These are phyloP conservation scores for Sarocladiaceae sp. DNA, from an alignment of 2,329 filamentous ascomycete genomes.

Conservation along the genomic window DNA sequence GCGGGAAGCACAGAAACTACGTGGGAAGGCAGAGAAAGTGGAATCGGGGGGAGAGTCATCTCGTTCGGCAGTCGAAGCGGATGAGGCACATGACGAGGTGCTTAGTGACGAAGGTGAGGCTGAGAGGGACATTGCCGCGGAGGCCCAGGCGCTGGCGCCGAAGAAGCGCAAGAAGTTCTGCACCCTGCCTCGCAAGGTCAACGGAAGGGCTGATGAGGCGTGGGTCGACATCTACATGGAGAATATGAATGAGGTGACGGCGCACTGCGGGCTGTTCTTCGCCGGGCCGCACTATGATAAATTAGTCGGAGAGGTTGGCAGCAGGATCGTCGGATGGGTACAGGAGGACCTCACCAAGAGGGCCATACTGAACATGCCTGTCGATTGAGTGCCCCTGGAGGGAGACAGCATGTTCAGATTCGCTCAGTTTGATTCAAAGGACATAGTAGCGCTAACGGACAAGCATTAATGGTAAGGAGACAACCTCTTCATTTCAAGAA, in stretches of 20 bases:
- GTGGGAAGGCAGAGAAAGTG: slow-evolving; percentile 17
- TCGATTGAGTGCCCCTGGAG: slow-evolving; percentile 7
- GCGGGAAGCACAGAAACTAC: slow-evolving; percentile 20
- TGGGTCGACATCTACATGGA: slow-evolving; percentile 81
- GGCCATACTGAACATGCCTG: slow-evolving; percentile 24
- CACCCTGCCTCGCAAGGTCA: slow-evolving; percentile 53
- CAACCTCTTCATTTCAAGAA: not conserved
- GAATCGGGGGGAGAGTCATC: slow-evolving; percentile 9
- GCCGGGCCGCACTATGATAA: slow-evolving; percentile 65
- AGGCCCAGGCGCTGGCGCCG: slow-evolving; percentile 6
- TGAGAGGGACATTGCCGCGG: slow-evolving; percentile 12
- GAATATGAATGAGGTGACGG: slow-evolving; percentile 76
- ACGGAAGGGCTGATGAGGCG: slow-evolving; percentile 56
- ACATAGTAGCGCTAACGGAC: not conserved
- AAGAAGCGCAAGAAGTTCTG: slow-evolving; percentile 60
- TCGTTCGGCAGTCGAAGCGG: too few relatives aligned
- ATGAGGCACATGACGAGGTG: too few relatives aligned
- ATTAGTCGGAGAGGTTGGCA: slow-evolving; percentile 69
- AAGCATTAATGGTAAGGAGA: not conserved
- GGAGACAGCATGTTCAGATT: not conserved
- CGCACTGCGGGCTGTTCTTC: slow-evolving; percentile 78
- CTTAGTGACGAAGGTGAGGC: too few relatives aligned
- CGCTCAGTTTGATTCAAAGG: too few relatives aligned
- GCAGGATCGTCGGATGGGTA: slow-evolving; percentile 63
- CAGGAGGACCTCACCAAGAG: slow-evolving; percentile 49